A percentile compares a stretch with the other conserved stretches of the same genome.
Conservation (phyloP, 2,329 filamentous ascomycete genomes). For the Exserohilum turcica region DNA sequence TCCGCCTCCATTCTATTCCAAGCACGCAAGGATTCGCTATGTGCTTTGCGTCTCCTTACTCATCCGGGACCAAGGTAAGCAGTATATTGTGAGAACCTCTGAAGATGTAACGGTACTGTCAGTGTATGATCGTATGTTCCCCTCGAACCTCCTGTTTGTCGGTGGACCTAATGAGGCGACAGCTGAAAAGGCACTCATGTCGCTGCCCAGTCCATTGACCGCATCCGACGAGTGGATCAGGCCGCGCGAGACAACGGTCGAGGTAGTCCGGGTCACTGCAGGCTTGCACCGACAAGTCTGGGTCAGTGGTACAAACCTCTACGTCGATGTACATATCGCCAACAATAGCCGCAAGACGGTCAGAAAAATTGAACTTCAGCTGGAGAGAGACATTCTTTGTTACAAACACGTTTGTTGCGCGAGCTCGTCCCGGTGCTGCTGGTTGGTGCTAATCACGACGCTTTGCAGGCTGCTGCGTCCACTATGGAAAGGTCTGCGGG, state of each 20-base stretch:
- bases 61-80: slow-evolving; percentile 55
- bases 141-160: background rate
- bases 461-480: slow-evolving; percentile 52
- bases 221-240: slow-evolving; percentile 55
- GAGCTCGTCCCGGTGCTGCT: background rate
- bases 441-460: slow-evolving; percentile 24
- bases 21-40: slow-evolving; percentile 58
- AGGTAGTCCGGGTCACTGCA: slow-evolving; percentile 57
- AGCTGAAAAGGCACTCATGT: slow-evolving; percentile 61
- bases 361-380: slow-evolving; percentile 57
- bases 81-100: slow-evolving; percentile 57
- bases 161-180: slow-evolving; percentile 10
- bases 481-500: slow-evolving; percentile 56
- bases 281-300: slow-evolving; percentile 63
- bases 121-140: slow-evolving; percentile 57
- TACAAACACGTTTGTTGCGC: slow-evolving; percentile 54
- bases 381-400: slow-evolving; percentile 58
- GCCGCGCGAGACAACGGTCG: slow-evolving; percentile 48
- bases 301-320: slow-evolving; percentile 62
- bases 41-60: slow-evolving; percentile 55
- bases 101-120: slow-evolving; percentile 58
- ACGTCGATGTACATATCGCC: slow-evolving; percentile 58
- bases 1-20: slow-evolving; percentile 60
- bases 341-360: slow-evolving; percentile 58
- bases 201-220: slow-evolving; percentile 58